Base-by-base conservation (phyloP, 2,329 filamentous ascomycete species). In the Arthroderma uncinatum region DNA sequence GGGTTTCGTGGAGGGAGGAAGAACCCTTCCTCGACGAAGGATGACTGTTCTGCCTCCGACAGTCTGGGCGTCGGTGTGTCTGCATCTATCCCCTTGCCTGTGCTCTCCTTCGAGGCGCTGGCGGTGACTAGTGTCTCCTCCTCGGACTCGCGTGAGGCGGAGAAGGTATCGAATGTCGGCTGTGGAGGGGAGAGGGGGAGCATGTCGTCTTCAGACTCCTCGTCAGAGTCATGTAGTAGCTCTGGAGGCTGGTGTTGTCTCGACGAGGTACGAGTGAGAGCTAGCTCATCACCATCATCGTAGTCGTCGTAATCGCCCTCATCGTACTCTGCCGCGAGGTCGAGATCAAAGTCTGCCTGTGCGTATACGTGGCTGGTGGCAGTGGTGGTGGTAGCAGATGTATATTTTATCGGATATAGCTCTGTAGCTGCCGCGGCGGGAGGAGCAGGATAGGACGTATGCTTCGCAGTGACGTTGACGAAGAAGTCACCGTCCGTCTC, bases 151-250 rank as follows among this genome's bases (percentile, higher is more conserved):
- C 8, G 14, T 10, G n/a, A 30, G 14, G 36, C 48, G 48, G 79
- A 74, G 66, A 89, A 86, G 39, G 78, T 72, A 59, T 81, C 76
- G 55, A 89, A 73, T 33, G 78, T 70, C 28, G 79, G 62, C 60
- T 71, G 66, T 44, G 82, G 81, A 37, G 85, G 85, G 60, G 85
- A 87, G 16, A 84, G 85, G 5, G 87, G 87, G 81, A 88, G 76
- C 52, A 78, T 74, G 63, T 87, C 84, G 72, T 90, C 86, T 65
- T 89, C 86, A 1, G 82, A 83, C 57, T 78, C 74, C 7, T 73
- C 76, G 60, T 80, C 81, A 8, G 21, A 23, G 37, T 55, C 53
- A n/a, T 33, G 23, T 58, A 89, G 81, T 69, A 88, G 86, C 9
- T 86, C 86, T 55, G 86, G 78, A 28, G 44, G 44, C 44, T 50